phyloP scores from a whole-genome alignment of 768 basidiomycete species.

The Gloeopeniophorella convolvens region DNA sequence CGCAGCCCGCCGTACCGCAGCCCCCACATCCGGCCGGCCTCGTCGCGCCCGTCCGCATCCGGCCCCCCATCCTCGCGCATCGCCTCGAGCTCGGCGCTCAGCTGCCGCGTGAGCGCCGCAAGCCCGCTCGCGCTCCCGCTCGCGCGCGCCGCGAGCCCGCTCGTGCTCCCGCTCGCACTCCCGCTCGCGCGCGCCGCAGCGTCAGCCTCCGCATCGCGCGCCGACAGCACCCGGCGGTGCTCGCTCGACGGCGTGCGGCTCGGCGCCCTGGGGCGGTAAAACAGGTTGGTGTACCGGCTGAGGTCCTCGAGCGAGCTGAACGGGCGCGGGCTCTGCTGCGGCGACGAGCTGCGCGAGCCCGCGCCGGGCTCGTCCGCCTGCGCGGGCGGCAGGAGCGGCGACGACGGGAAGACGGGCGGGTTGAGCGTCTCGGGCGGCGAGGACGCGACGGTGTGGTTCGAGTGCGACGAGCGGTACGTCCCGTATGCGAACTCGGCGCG shows the following conservation, averaged over 20 bases:
- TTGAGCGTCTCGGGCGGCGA: slow-evolving; percentile 24
- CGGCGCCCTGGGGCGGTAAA: slow-evolving; percentile 45
- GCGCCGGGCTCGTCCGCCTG: slow-evolving; percentile 17
- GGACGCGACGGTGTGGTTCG: slow-evolving; percentile 25
- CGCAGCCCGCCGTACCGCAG: slow-evolving; percentile 21
- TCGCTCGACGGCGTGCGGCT: slow-evolving; percentile 19
- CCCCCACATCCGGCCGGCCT: slow-evolving; percentile 21
- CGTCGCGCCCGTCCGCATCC: not conserved
- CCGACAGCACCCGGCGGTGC: slow-evolving; percentile 8
- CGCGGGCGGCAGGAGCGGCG: slow-evolving; percentile 8
- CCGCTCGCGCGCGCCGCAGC: slow-evolving; percentile 26
- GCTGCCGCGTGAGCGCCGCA: slow-evolving; percentile 34
- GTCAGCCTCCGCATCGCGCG: slow-evolving; percentile 22
- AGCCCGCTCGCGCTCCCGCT: slow-evolving; percentile 25
- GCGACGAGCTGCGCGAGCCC: slow-evolving; percentile 30
- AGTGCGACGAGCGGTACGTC: slow-evolving; percentile 4
- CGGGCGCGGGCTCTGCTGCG: slow-evolving; percentile 43
- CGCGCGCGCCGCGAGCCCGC: slow-evolving; percentile 32
- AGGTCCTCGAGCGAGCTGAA: slow-evolving; percentile 59
- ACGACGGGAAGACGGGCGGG: slow-evolving; percentile 25
- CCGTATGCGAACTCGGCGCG: not conserved
- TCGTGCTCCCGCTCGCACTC: not conserved
- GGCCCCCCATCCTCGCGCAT: slow-evolving; percentile 11
- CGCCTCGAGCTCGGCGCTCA: slow-evolving; percentile 33
- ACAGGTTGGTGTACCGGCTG: slow-evolving; percentile 68